Evolutionary conservation across 192 early-diverging fungal species (phyloP).

Genomic region (Coemansia umbellata): DNA sequence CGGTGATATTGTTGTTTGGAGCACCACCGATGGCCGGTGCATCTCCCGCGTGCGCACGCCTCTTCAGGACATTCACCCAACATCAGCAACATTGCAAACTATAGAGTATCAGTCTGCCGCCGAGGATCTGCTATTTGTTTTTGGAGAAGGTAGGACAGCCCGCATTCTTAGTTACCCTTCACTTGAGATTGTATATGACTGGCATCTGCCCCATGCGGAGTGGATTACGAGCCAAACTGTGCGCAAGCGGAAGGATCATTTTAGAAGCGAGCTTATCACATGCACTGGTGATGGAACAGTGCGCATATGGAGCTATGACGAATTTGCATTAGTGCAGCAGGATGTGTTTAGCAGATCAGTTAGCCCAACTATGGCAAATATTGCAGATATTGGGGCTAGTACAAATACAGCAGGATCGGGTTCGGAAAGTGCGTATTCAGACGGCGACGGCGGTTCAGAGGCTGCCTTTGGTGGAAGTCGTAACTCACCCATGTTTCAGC

Average conservation of each 20-base stretch:
- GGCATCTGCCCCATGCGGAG: conserved; percentile 34
- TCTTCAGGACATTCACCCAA: conserved; percentile 26
- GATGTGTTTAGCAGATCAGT: conserved; percentile 31
- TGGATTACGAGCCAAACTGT: conserved; percentile 36
- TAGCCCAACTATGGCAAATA: conserved; percentile 7
- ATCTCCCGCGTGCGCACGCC: conserved; percentile 31
- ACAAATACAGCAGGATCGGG: conserved; percentile 2
- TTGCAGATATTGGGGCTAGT: not conserved
- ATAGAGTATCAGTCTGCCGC: conserved; percentile 39
- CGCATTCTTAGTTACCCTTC: conserved; percentile 44
- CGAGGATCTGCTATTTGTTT: conserved; percentile 41
- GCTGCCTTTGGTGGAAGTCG: not conserved
- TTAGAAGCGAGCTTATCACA: conserved; percentile 44
- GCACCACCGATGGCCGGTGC: conserved; percentile 37
- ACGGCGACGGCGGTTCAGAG: not conserved
- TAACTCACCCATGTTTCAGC: conserved; percentile 12
- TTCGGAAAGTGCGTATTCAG: conserved; percentile 20
- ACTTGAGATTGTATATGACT: conserved; percentile 43
- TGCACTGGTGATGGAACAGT: conserved; percentile 39
- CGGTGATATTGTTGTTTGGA: conserved; percentile 41
- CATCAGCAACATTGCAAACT: conserved; percentile 18
- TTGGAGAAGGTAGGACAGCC: conserved; percentile 20
- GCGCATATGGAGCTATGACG: conserved; percentile 47
- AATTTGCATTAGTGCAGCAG: conserved; percentile 45
- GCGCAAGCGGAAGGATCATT: conserved; percentile 40